Percentiles rank a stretch among this genome's conserved stretches.
Evolutionary conservation across 1,139 yeast species (phyloP).

Genomic region (Yamadazyma spencermartinsiae): DNA sequence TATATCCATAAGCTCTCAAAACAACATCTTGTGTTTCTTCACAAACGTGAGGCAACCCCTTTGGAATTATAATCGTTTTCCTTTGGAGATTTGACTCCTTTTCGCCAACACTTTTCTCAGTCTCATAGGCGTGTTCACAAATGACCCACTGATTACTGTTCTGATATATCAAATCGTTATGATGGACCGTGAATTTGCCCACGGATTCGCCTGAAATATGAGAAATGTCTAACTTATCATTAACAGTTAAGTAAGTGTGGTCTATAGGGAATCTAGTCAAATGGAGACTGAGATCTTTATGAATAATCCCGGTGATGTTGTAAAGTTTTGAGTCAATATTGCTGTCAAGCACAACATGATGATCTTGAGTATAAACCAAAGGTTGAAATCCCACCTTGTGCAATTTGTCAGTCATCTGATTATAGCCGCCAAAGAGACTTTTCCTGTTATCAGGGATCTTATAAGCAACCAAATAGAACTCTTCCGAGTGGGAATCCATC

Average conservation of each 20-base stretch:
- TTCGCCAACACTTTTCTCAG: background rate
- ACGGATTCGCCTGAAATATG: background rate
- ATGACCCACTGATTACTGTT: conserved; percentile 8
- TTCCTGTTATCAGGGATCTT: conserved; percentile 5
- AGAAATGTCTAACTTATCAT: background rate
- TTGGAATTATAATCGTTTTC: conserved; percentile 1
- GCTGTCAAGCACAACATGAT: conserved; percentile 6
- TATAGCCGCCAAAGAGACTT: background rate
- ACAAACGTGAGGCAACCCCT: background rate
- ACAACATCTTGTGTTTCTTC: conserved; percentile 6
- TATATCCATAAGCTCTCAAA: conserved; percentile 9
- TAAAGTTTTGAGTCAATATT: conserved; percentile 3
- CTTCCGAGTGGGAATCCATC: conserved; percentile 2
- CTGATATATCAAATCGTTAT: conserved; percentile 8
- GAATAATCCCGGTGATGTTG: conserved; percentile 8
- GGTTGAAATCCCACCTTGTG: conserved; percentile 6
- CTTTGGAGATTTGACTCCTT: background rate
- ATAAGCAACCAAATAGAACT: conserved; percentile 11
- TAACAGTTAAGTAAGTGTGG: conserved; percentile 3
- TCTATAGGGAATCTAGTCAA: background rate
- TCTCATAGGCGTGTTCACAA: conserved; percentile 5
- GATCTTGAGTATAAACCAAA: conserved; percentile 6
- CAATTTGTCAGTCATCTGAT: background rate
- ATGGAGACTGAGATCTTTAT: conserved; percentile 7
- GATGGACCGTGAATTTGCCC: conserved; percentile 2